Evolutionary conservation across 495 filamentous ascomycete genomes (phyloP).

Genomic region (Jackrogersella minutella): DNA sequence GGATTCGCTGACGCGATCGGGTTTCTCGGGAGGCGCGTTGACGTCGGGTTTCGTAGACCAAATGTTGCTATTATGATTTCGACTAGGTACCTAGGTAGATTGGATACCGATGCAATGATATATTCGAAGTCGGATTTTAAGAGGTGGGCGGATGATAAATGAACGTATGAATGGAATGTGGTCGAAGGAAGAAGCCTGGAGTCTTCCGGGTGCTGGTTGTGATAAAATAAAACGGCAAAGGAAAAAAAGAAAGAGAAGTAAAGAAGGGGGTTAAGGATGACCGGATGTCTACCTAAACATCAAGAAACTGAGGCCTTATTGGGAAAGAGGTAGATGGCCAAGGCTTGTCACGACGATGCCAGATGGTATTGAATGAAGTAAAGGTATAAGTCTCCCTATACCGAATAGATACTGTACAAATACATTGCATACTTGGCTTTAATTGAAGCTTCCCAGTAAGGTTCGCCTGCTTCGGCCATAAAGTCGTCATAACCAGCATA

Average conservation of each 20-base stretch:
- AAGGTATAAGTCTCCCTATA: background rate
- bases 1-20: conserved; percentile 21
- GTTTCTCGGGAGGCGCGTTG: conserved; percentile 5
- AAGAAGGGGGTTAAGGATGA: background rate
- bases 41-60: background rate
- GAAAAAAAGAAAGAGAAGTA: background rate
- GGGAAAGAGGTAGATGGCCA: conserved; percentile 15
- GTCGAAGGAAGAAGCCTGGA: conserved; percentile 6
- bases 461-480: too few relatives aligned
- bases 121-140: conserved; percentile 6
- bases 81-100: background rate
- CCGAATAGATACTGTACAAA: too few relatives aligned
- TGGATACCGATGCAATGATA: background rate
- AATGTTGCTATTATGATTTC: background rate
- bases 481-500: conserved; percentile 8
- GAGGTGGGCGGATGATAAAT: background rate
- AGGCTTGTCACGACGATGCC: conserved; percentile 8
- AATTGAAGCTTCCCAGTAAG: conserved; percentile 24
- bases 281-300: conserved; percentile 4
- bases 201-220: too few relatives aligned
- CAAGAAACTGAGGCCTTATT: background rate
- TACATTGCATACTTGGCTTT: conserved; percentile 7
- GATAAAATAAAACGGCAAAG: background rate
- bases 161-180: conserved; percentile 7
- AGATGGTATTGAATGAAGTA: background rate